Evolutionary conservation across 202 grass and related monocot genomes (phyloP).

Genomic region (Brachypodium distachyon): DNA sequence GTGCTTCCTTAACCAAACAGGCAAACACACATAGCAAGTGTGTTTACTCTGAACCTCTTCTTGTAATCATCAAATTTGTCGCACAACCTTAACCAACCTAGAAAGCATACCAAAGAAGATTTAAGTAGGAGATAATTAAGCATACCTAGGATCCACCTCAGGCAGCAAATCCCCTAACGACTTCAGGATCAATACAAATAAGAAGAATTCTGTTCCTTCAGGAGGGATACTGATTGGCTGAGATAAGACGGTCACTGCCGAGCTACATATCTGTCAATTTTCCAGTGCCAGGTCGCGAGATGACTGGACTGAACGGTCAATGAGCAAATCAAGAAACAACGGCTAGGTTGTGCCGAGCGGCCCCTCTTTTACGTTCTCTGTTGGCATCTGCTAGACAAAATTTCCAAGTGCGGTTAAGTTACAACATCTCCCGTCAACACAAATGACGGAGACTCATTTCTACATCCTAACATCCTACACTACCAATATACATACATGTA

Average conservation of each 20-base stretch:
- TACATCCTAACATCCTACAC: constrained; percentile 46
- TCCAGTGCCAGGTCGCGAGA: background rate
- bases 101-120: background rate
- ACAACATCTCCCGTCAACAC: constrained; percentile 29
- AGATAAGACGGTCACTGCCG: no score
- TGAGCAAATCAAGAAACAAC: constrained; percentile 1
- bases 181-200: background rate
- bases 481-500: constrained; percentile 68
- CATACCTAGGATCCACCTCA: background rate
- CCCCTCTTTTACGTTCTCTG: constrained; percentile 28
- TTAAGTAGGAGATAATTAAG: background rate
- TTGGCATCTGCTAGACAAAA: constrained; percentile 52
- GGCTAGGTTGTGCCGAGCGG: constrained; percentile 1
- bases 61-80: background rate
- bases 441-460: constrained; percentile 39
- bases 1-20: no score
- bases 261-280: background rate
- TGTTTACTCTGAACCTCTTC: no score
- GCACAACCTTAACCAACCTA: background rate
- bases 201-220: no score
- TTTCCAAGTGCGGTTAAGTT: constrained; percentile 48
- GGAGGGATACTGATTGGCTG: no score
- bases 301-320: background rate
- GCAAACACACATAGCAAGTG: no score
- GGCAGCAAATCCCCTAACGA: background rate